Base-by-base conservation (phyloP, 176 grass and related monocot genomes). In the Oryza punctata region DNA sequence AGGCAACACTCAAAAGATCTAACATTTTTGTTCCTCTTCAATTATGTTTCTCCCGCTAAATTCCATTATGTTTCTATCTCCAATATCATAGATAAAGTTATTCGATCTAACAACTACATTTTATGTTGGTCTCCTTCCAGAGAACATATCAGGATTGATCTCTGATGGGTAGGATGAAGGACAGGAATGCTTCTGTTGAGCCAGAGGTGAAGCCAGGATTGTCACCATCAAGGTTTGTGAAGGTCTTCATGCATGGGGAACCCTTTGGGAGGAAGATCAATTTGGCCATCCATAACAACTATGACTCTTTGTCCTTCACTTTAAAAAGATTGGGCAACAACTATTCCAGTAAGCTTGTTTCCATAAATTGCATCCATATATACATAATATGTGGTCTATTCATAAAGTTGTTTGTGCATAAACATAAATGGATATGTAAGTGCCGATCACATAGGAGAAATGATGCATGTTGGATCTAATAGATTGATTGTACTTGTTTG, bases 201-300 rank as follows among this genome's bases (percentile, higher is more conserved):
- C 28, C 23, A 5, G 64, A 70, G 37, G 77, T n/a, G 25, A 74
- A 13, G 2, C 49, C 37, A 64, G 4, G 7, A 37, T 30, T 85
- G 3, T 81, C 82, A 30, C 9, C 70, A 76, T 76, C 70, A 81
- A 85, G 63, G 40, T 49, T 80, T 80, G 87, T 89, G 82, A 89
- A 89, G 70, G 87, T 89, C 64, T 89, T 89, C 70, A 80, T 81
- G 77, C 82, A 89, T 37, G 87, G 87, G 5, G 18, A 69, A 49
- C 29, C 35, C 35, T 32, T 80, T 18, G 82, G 82, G 19, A 85
- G 82, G 50, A 89, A 89, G 81, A 81, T 89, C 69, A 85, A 89
- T 64, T 60, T 89, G 64, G 24, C 49, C 11, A 10, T 45, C 28
- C 82, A 89, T 82, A 61, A 81, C 23, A 89, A 12, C 12, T 89